A percentile compares a stretch with the other conserved stretches of the same genome.
These are phyloP conservation scores for Podospora didyma DNA, from an alignment of 495 filamentous ascomycete species.

Conservation along the genomic window DNA sequence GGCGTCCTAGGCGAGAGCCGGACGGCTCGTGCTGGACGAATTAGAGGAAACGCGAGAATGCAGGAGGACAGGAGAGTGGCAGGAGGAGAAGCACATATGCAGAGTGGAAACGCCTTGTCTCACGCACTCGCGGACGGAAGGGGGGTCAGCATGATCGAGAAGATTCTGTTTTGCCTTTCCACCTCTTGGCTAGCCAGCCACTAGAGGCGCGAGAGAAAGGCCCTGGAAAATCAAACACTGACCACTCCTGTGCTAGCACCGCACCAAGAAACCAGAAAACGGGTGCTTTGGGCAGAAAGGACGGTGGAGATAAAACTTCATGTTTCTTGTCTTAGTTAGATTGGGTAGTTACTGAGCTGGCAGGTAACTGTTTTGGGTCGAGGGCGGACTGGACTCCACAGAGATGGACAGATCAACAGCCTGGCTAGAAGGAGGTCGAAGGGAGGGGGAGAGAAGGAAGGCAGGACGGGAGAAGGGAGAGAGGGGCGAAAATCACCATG, in stretches of 20 bases:
- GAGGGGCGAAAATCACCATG: neutral
- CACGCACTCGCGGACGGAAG: too few species aligned
- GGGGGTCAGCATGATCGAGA: neutral
- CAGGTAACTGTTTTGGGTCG: too few species aligned
- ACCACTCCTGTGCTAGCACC: neutral
- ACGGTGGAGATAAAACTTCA: too few species aligned
- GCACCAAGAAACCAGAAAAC: too few species aligned
- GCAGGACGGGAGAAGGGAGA: neutral
- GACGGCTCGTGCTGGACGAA: neutral
- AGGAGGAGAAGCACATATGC: neutral
- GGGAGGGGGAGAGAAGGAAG: neutral
- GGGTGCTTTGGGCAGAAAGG: too few species aligned
- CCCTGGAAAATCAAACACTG: neutral
- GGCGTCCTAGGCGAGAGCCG: neutral
- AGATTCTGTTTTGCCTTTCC: neutral
- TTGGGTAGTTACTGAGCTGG: too few species aligned
- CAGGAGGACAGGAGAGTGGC: neutral
- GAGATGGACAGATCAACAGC: neutral
- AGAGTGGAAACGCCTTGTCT: too few species aligned
- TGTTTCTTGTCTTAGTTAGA: too few species aligned
- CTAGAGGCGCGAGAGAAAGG: neutral
- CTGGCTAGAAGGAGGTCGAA: neutral
- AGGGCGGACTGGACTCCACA: too few species aligned
- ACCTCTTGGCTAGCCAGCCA: neutral
- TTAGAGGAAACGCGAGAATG: neutral